Base-by-base conservation (phyloP, 2,329 filamentous ascomycete genomes). In the Trichoderma koningiopsis region DNA sequence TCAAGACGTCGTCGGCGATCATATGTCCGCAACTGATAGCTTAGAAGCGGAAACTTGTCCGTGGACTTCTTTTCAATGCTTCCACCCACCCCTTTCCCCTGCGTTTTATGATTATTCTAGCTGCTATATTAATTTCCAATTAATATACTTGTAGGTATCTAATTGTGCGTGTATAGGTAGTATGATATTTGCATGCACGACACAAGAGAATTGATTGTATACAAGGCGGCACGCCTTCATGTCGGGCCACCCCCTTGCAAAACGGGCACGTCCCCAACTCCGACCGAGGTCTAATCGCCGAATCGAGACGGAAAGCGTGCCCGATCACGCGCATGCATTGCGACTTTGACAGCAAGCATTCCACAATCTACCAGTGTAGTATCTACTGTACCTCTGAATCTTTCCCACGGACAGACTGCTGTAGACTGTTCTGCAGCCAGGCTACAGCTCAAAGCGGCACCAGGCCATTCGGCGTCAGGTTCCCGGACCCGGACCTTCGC, bases 401-500 rank as follows among this genome's bases (percentile, higher is more conserved):
- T 43, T 19, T 43, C 8, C 40, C 40, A 10, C n/a, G 19, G 40
- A n/a, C 19, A 19, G 10, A 6, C 7, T 35, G 11, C 33, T 35
- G 33, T 43, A 40, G 37, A 40, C 14, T 27, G 4, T 27, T 52
- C 24, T 52, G 40, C 19, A 43, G 40, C 40, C 24, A 52, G n/a
- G 24, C 52, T 37, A 37, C 55, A 7, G 55, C 55, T 33, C 8
- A 14, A 58, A 58, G 55, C 31, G 55, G 31, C 31, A 57, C 24
- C 13, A 31, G 31, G n/a, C 27, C 24, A 6, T 43, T 49, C n/a
- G 29, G 40, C 24, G 49, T 43, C 57, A 40, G 35, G 14, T 27
- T 35, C 27, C 62, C 62, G 53, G 62, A 27, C 52, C 53, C 62
- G 62, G 62, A 57, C 24, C 52, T 65, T 65, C 27, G 62, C 62